Evolutionary conservation across 73 alveolate species (phyloP), one percentile per base, ranked within the genome.

Genomic region (Paramecium octaurelia): DNA sequence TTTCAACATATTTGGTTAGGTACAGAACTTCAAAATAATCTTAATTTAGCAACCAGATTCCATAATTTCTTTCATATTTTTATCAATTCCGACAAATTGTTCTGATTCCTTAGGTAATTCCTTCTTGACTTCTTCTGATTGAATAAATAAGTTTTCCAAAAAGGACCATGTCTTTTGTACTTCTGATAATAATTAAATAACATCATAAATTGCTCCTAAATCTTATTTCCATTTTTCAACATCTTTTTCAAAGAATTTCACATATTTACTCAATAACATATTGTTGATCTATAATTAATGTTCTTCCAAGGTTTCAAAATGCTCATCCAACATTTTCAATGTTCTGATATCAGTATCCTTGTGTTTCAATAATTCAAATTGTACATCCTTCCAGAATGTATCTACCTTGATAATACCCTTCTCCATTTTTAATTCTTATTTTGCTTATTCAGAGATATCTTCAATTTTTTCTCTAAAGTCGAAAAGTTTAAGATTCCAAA

Each of bases 41-140:
- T 96, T 93, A 34, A 88, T 96, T 70, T 93, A 95, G 73, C 91
- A 87, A 34, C 99, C 99, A 42, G 94, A 95, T 93, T 95, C 93
- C 93, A 99, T 94, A 84, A 99, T 98, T 91, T 96, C 98, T 95
- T 98, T 98, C 88, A 98, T 99, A 92, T 93, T 99, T 92, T 95
- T 97, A 92, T 98, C 99, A 40, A 98, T 98, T 71, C 96, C 98
- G 34, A 96, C 98, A 96, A 98, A 98, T 86, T 95, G 95, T 95
- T 97, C 99, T n/a, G 99, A 94, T 92, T 97, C 99, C 69, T 97
- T 96, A n/a, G 99, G 99, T 59, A 99, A 97, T 97, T 99, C 99
- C 95, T 97, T 98, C 96, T 98, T 99, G 94, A 99, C 99, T 96
- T 99, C 99, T 92, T 98, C 99, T 73, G 99, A 98, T 95, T 98